Base-by-base conservation (phyloP, 2,329 filamentous ascomycete genomes). In the Phyllosticta citriasiana region DNA sequence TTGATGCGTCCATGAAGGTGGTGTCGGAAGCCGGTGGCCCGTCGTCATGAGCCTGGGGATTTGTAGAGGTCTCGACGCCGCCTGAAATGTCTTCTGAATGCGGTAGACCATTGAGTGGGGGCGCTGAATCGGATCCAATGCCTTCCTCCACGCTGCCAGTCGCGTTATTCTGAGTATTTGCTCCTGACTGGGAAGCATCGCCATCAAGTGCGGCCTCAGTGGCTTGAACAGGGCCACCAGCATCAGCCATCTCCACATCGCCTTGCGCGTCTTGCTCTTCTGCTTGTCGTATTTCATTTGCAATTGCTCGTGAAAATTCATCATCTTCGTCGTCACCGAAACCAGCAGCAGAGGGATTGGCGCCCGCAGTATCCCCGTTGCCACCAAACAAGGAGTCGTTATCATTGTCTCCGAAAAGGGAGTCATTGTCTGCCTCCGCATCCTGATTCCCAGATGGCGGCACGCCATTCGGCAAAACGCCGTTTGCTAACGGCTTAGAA, bases 341-440 rank as follows among this genome's bases (percentile, higher is more conserved):
- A 53, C 84, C 86, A 25, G 70, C 72, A 50, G 69, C 71, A 2
- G 66, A 67, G 25, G 65, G 66, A 59, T 73, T 71, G 40, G 72
- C 72, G 19, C 16, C 35, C 4, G 60, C 40, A 14, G 53, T 57
- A 47, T 74, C 86, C 72, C 88, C 85, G 59, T 83, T 87, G 66
- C 95, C 91, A 2, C 93, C 94, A 71, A 97, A 99, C 1, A 99
- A 79, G 2, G 91, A 96, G 55, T 91, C 91, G 0, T 83, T 85
- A 22, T 76, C 76, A 22, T 86, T 84, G 66, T 90, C 91, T 0
- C 88, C 88, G 10, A 97, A 97, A 0, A 97, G 78, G 55, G 90
- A 96, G 64, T 93, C 88, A 10, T 86, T 84, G 0, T 87, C 90
- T 47, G 86, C 83, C 68, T 88, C 85, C 47, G 83, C 83, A 53